phyloP scores from a whole-genome alignment of 2,329 filamentous ascomycete genomes.

The Dactylellina parvicollis region DNA sequence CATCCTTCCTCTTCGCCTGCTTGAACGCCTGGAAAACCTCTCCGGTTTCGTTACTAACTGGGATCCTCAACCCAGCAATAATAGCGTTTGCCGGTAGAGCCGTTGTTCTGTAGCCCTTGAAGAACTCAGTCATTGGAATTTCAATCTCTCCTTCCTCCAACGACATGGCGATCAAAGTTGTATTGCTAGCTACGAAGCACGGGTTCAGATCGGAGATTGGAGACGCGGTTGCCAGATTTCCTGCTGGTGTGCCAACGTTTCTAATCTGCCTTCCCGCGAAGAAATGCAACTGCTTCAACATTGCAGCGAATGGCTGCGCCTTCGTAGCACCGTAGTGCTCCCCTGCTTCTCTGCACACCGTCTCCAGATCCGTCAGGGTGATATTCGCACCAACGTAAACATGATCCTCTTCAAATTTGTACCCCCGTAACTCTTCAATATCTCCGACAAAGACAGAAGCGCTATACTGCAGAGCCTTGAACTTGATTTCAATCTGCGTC shows the following conservation, averaged over 20 bases:
- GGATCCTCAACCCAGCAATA: conserved; percentile 87
- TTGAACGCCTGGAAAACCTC: conserved; percentile 93
- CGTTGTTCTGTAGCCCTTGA: conserved; percentile 88
- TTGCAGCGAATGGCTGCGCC: conserved; percentile 86
- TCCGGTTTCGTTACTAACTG: conserved; percentile 75
- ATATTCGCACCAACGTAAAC: conserved; percentile 95
- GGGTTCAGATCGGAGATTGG: conserved; percentile 97
- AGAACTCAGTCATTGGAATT: conserved; percentile 92
- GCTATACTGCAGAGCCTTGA: conserved; percentile 91
- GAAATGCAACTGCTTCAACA: conserved; percentile 91
- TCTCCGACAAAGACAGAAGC: conserved; percentile 93
- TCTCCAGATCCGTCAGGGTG: conserved; percentile 87
- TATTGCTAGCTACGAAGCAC: conserved; percentile 86
- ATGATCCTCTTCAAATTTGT: conserved; percentile 78
- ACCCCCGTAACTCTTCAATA: conserved; percentile 86
- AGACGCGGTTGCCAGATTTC: conserved; percentile 91
- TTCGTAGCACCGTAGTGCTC: conserved; percentile 76
- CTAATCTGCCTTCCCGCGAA: conserved; percentile 95
- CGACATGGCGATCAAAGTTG: conserved; percentile 82
- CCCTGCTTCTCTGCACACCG: conserved; percentile 81
- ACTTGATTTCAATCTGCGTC: conserved; percentile 98
- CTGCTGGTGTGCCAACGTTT: conserved; percentile 96
- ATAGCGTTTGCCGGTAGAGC: conserved; percentile 82
- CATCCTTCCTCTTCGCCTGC: conserved; percentile 95
- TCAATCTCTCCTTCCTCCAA: conserved; percentile 73